These are phyloP conservation scores for Closterium sp. DNA, from an alignment of 139 green algal species.

Conservation along the genomic window DNA sequence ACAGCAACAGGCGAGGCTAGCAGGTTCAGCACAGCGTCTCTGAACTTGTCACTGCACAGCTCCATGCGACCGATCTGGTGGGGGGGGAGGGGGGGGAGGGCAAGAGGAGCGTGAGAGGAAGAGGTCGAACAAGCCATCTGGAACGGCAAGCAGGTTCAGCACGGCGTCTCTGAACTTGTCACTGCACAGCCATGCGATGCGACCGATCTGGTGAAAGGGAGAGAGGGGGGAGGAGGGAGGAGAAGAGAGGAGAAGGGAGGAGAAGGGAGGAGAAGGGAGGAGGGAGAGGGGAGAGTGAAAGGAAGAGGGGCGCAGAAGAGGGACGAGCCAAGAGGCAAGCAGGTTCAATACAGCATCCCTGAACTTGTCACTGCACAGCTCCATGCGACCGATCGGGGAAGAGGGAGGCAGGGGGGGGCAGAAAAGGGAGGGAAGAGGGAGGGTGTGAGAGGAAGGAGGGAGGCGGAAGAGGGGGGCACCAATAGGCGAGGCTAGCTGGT, in stretches of 20 bases:
- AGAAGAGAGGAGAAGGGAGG: slow-evolving; percentile 21
- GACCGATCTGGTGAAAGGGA: background rate
- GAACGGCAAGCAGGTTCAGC: background rate
- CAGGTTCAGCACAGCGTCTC: slow-evolving; percentile 24
- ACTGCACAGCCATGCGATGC: too few relatives aligned
- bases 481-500: background rate
- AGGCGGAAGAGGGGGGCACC: background rate
- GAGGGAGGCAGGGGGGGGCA: background rate
- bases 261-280: background rate
- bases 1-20: slow-evolving; percentile 24
- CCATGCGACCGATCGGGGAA: slow-evolving; percentile 25
- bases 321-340: slow-evolving; percentile 8
- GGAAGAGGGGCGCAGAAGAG: background rate
- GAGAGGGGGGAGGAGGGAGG: background rate
- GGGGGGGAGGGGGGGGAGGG: background rate
- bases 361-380: slow-evolving; percentile 39
- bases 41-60: slow-evolving; percentile 36
- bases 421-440: background rate
- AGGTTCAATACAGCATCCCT: slow-evolving; percentile 23
- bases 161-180: too few relatives aligned
- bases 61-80: slow-evolving; percentile 36
- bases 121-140: too few relatives aligned
- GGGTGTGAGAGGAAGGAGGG: too few relatives aligned
- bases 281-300: background rate
- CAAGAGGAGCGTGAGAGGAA: background rate